These are phyloP conservation scores for Amphibolis antarctica DNA, from an alignment of 106 monocot genomes.

Conservation along the genomic window DNA sequence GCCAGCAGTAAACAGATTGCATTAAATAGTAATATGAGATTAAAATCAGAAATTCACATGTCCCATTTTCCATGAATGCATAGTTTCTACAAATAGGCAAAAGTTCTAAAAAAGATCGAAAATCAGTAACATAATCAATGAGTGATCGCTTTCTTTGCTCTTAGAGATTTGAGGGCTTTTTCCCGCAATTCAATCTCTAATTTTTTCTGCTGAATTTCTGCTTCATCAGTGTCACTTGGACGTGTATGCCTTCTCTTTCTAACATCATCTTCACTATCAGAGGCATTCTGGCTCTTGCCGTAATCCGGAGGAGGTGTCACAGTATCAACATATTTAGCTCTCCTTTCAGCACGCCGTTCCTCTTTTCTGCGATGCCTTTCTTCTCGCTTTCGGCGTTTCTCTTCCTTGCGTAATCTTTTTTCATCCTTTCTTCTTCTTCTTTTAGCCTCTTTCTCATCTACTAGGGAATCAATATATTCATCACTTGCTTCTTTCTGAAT, in stretches of 20 bases:
- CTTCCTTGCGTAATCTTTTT: slow-evolving; percentile 61
- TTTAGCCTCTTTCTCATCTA: slow-evolving; percentile 43
- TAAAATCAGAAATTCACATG: neutral
- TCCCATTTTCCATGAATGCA: neutral
- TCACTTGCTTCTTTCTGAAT: slow-evolving; percentile 27
- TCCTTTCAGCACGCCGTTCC: slow-evolving; percentile 56
- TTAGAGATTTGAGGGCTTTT: slow-evolving; percentile 76
- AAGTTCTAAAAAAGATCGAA: neutral
- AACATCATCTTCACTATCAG: slow-evolving; percentile 26
- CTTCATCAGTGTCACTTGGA: slow-evolving; percentile 22
- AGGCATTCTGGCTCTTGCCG: slow-evolving; percentile 21
- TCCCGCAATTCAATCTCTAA: slow-evolving; percentile 83
- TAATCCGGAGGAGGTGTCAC: slow-evolving; percentile 27
- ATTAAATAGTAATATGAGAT: neutral
- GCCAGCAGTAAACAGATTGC: slow-evolving; percentile 21
- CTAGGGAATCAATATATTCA: slow-evolving; percentile 39
- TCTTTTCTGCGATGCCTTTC: slow-evolving; percentile 56
- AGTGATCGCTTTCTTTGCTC: slow-evolving; percentile 70
- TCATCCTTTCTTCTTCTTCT: slow-evolving; percentile 68
- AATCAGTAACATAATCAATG: slow-evolving; percentile 17
- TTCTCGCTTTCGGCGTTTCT: slow-evolving; percentile 60
- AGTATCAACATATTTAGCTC: slow-evolving; percentile 32
- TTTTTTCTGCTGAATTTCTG: slow-evolving; percentile 48
- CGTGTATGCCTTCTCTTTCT: slow-evolving; percentile 3
- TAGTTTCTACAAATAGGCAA: neutral